These are phyloP conservation scores for Penicillium freii DNA, from an alignment of 2,329 filamentous ascomycete genomes.

Conservation along the genomic window DNA sequence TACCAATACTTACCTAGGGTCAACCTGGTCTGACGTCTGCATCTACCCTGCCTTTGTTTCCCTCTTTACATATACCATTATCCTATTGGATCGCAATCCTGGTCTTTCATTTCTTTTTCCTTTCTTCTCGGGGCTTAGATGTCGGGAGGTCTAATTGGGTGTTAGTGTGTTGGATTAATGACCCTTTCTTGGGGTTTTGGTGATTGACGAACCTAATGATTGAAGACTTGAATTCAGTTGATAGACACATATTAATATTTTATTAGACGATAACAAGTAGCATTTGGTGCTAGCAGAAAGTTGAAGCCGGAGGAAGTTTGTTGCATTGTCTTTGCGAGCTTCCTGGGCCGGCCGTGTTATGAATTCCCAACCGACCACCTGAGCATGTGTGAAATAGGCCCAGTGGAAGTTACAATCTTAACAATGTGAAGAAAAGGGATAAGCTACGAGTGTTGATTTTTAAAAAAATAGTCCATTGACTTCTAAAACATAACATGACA, in stretches of 20 bases:
- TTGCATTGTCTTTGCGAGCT: neutral
- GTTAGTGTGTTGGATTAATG: neutral
- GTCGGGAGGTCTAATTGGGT: neutral
- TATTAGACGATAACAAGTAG: neutral
- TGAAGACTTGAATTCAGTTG: neutral
- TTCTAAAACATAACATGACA: conserved; percentile 6
- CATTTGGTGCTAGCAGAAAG: neutral
- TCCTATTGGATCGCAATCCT: conserved; percentile 1
- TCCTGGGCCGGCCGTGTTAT: neutral
- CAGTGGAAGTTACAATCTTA: neutral
- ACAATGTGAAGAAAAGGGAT: neutral
- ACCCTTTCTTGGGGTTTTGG: neutral
- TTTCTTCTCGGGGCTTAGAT: neutral
- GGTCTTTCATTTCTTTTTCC: neutral
- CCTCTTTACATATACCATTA: conserved; percentile 9
- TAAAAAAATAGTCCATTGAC: conserved; percentile 7
- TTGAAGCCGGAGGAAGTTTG: neutral
- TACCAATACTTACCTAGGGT: conserved; percentile 4
- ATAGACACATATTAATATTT: neutral
- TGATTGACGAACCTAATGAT: neutral
- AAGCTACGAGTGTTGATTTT: too few species aligned
- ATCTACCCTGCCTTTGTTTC: conserved; percentile 1
- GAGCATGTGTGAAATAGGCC: neutral
- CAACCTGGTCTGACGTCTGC: neutral
- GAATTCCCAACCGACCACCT: neutral